phyloP scores from a whole-genome alignment of 2,329 filamentous ascomycete species.

The Thermothelomyces thermophilus region DNA sequence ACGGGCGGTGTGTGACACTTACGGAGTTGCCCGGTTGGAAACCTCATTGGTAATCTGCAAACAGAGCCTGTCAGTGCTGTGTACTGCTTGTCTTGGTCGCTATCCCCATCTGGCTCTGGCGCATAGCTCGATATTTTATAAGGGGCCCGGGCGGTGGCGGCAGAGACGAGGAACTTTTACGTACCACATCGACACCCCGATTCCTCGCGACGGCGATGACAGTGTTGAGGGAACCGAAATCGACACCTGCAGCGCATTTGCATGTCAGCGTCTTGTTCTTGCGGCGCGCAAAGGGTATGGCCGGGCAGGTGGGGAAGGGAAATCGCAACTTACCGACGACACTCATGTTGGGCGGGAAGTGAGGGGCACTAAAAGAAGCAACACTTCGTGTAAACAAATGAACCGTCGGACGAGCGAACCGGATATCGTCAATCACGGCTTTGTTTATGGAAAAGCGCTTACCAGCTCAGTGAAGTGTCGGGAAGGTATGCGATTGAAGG shows the following conservation, averaged over 20 bases:
- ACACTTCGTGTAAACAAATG: conserved; percentile 14
- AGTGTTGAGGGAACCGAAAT: conserved; percentile 95
- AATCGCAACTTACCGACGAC: conserved; percentile 43
- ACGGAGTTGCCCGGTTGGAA: conserved; percentile 96
- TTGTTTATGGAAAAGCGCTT: conserved; percentile 2
- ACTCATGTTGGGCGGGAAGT: conserved; percentile 40
- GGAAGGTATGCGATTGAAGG: conserved; percentile 4
- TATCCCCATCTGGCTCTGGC: conserved; percentile 2
- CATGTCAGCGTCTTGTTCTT: conserved; percentile 8
- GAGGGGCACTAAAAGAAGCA: conserved; percentile 17
- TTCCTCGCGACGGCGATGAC: conserved; percentile 97
- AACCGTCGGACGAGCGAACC: not conserved
- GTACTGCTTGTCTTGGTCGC: not conserved
- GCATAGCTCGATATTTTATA: not conserved
- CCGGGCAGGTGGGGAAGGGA: not conserved
- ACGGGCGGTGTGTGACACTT: conserved; percentile 41
- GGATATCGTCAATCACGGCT: not conserved
- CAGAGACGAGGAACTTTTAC: conserved; percentile 38
- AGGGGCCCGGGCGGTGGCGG: not conserved
- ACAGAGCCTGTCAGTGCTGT: conserved; percentile 11
- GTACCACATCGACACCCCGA: conserved; percentile 96
- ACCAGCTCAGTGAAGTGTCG: conserved; percentile 20
- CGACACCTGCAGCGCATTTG: conserved; percentile 55
- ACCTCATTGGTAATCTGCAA: conserved; percentile 94
- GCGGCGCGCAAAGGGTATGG: not conserved